A percentile compares a stretch with the other conserved stretches of the same genome.
Evolutionary conservation across 495 filamentous ascomycete species (phyloP).

Genomic region (Tetracladium setigerum): DNA sequence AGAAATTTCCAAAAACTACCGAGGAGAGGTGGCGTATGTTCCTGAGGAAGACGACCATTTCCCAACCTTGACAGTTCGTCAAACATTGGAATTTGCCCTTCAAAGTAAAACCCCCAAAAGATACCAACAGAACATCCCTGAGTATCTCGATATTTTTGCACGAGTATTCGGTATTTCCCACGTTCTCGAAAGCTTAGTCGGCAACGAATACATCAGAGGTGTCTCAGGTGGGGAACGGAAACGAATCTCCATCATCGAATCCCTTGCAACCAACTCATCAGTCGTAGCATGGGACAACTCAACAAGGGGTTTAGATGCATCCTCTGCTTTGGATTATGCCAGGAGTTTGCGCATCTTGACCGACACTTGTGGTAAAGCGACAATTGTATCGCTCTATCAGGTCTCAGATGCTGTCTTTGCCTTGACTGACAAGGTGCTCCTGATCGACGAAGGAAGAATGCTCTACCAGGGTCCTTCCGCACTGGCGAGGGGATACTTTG

Average conservation of each 20-base stretch:
- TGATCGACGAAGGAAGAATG: conserved; percentile 59
- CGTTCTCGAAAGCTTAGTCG: conserved; percentile 60
- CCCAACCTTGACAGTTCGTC: conserved; percentile 65
- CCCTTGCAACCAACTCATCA: conserved; percentile 34
- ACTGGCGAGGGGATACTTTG: conserved; percentile 41
- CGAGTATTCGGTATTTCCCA: conserved; percentile 65
- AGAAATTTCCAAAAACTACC: conserved; percentile 60
- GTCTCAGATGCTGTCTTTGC: conserved; percentile 33
- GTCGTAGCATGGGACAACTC: conserved; percentile 46
- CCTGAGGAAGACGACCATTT: conserved; percentile 77
- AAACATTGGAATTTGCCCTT: conserved; percentile 71
- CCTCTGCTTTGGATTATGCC: conserved; percentile 36
- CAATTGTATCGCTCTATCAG: conserved; percentile 43
- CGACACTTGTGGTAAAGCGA: conserved; percentile 27
- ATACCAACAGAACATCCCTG: conserved; percentile 53
- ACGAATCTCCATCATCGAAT: conserved; percentile 44
- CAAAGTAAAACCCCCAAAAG: conserved; percentile 77
- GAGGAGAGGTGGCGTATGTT: conserved; percentile 79
- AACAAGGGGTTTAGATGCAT: conserved; percentile 41
- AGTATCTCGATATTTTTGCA: conserved; percentile 56
- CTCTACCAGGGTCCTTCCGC: conserved; percentile 50
- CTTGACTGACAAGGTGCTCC: conserved; percentile 49
- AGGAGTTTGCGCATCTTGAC: conserved; percentile 37
- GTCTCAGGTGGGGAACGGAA: conserved; percentile 53
- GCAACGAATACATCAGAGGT: conserved; percentile 54